A percentile compares a stretch with the other conserved stretches of the same genome.
Evolutionary conservation across 805 yeast genomes (phyloP).

Genomic region (Hanseniaspora pseudoguilliermondii): DNA sequence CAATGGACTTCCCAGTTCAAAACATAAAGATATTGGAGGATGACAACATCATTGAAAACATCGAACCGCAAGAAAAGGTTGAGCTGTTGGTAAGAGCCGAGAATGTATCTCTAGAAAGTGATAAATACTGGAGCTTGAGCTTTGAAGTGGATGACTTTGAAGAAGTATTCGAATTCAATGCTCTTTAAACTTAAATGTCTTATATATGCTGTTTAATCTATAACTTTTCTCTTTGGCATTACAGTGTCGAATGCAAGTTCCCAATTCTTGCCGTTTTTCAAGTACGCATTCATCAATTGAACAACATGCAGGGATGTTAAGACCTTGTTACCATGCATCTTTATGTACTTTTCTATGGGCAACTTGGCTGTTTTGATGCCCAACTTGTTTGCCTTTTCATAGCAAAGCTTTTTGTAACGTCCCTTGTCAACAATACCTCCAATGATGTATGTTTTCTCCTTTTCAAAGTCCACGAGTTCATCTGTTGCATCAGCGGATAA

Average conservation of each 20-base stretch:
- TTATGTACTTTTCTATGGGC: slow-evolving; percentile 77
- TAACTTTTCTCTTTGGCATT: slow-evolving; percentile 64
- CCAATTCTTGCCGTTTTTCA: slow-evolving; percentile 64
- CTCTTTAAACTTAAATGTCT: neutral
- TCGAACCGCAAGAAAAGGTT: slow-evolving; percentile 23
- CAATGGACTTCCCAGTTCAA: slow-evolving; percentile 66
- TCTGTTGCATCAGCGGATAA: slow-evolving; percentile 80
- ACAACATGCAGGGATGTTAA: slow-evolving; percentile 92
- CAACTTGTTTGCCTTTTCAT: slow-evolving; percentile 61
- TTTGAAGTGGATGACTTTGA: slow-evolving; percentile 42
- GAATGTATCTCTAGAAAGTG: slow-evolving; percentile 66
- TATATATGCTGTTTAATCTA: slow-evolving; percentile 15
- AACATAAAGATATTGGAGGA: slow-evolving; percentile 34
- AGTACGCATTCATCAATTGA: slow-evolving; percentile 70
- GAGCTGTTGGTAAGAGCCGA: slow-evolving; percentile 56
- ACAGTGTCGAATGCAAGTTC: slow-evolving; percentile 73
- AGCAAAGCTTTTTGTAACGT: slow-evolving; percentile 68
- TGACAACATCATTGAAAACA: slow-evolving; percentile 27
- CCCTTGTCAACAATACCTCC: slow-evolving; percentile 97
- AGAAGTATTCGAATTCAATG: slow-evolving; percentile 17
- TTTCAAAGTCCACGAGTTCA: slow-evolving; percentile 46
- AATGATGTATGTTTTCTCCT: slow-evolving; percentile 65
- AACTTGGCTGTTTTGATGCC: slow-evolving; percentile 63
- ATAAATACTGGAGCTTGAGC: slow-evolving; percentile 61
- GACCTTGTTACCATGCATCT: slow-evolving; percentile 74